Evolutionary conservation across 2,329 filamentous ascomycete genomes (phyloP), one percentile per base, ranked within the genome.

Genomic region (Pleoardoris graminearum): DNA sequence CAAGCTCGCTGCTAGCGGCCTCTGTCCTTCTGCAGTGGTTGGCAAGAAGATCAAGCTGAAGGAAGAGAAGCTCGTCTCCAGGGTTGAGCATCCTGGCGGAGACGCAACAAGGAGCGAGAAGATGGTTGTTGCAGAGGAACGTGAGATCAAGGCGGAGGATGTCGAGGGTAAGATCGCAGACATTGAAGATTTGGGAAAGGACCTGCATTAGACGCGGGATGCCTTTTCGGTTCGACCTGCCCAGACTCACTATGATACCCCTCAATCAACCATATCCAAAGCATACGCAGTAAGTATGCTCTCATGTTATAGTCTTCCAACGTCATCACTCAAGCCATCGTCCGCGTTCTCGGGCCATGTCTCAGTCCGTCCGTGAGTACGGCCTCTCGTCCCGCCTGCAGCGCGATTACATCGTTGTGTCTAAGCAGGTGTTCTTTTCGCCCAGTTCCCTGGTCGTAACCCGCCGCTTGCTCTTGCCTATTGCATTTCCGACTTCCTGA

Each of bases 1-100:
- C 75, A 88, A 89, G 58, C 75, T 97, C 43, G 90, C 90, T 0
- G 77, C 88, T 17, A 80, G 80, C 27, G 90, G 90, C 3, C 73
- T 97, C 53, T 99, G 94, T 75, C 79, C 80, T 7, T 76, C 76
- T 53, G 76, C 76, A 7, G 74, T 79, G 6, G 68, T 71, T 1
- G 73, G 71, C 29, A 73, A 71, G 52, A 83, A 82, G 21, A 80
- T 79, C 58, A 85, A 78, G 71, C 72, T 77, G 51, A 80, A 79
- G 38, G 79, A 77, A 62, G 62, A 74, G 50, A 67, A 66, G 17
- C 63, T 64, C 19, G 64, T 68, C 1, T 54, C 75, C 2, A 73
- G 76, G 46, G 54, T 69, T 4, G 74, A 76, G 45, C 62, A 69
- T 17, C 27, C 65, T 59, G 55, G 72, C 66, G 58, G 67, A 69